phyloP scores from a whole-genome alignment of 2,329 filamentous ascomycete genomes.

The Ascomycota sp. region DNA sequence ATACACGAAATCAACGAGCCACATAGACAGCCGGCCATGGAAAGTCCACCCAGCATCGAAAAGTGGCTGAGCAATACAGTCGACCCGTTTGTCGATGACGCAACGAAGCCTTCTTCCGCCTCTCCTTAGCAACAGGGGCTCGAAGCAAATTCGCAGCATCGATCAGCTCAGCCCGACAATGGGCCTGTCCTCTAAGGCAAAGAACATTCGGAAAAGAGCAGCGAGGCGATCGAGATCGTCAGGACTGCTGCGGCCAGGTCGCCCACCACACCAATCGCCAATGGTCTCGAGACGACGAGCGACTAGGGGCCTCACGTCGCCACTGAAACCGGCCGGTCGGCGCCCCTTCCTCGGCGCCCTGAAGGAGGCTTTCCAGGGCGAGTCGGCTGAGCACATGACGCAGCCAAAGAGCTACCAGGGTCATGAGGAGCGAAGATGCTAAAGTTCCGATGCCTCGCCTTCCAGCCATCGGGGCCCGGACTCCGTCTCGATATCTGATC shows the following conservation, averaged over 20 bases:
- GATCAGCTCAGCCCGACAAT: constrained; percentile 1
- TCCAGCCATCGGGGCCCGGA: constrained; percentile 4
- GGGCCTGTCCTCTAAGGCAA: constrained; percentile 2
- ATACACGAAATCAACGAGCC: constrained; percentile 39
- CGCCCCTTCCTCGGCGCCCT: constrained; percentile 35
- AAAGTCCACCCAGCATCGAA: constrained; percentile 43
- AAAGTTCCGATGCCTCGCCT: constrained; percentile 7
- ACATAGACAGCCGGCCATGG: constrained; percentile 24
- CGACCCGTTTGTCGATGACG: constrained; percentile 36
- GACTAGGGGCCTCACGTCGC: constrained; percentile 27
- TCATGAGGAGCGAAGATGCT: constrained; percentile 18
- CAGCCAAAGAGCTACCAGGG: constrained; percentile 27
- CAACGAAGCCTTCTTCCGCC: constrained; percentile 1
- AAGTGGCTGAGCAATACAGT: constrained; percentile 43
- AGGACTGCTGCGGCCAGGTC: no score
- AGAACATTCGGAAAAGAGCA: no score
- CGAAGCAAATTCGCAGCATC: no score
- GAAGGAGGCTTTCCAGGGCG: constrained; percentile 41
- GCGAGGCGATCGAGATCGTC: no score
- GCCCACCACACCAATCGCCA: constrained; percentile 14
- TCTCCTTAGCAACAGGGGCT: neutral
- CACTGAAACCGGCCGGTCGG: constrained; percentile 24
- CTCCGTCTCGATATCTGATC: constrained; percentile 3
- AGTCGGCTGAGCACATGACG: constrained; percentile 28
- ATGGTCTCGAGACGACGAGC: constrained; percentile 34